phyloP scores from a whole-genome alignment of 2,329 filamentous ascomycete genomes.

The Rugonectria rugulosa region DNA sequence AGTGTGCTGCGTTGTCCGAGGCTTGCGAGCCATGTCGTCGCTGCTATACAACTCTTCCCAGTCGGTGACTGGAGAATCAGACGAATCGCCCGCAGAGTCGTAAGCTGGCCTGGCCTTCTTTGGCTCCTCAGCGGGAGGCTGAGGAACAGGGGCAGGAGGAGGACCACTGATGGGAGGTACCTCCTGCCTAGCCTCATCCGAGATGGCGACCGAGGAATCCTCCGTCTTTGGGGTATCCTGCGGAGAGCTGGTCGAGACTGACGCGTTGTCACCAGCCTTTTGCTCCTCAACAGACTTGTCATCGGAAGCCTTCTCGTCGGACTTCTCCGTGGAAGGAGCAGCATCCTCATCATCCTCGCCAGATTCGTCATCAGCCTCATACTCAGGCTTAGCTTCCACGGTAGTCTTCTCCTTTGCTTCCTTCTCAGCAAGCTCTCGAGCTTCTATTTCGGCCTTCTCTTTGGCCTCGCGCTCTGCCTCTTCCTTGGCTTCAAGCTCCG shows the following conservation, averaged over 20 bases:
- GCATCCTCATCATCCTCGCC: constrained; percentile 33
- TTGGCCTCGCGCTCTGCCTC: constrained; percentile 30
- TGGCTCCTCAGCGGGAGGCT: constrained; percentile 24
- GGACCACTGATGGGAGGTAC: constrained; percentile 41
- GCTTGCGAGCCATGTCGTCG: constrained; percentile 64
- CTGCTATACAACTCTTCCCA: constrained; percentile 67
- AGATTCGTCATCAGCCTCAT: constrained; percentile 21
- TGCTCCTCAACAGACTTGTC: constrained; percentile 22
- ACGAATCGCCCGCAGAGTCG: constrained; percentile 62
- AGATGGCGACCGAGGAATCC: constrained; percentile 32
- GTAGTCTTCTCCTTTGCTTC: neutral
- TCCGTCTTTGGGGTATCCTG: constrained; percentile 44
- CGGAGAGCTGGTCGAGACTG: constrained; percentile 43
- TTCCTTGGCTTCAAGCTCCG: constrained; percentile 28
- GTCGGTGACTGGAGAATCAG: constrained; percentile 66
- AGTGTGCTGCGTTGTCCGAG: constrained; percentile 49
- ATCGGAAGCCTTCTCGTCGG: constrained; percentile 17
- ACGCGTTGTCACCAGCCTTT: constrained; percentile 34
- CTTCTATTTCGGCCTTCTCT: constrained; percentile 21
- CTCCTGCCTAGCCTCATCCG: constrained; percentile 43
- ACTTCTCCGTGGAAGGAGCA: constrained; percentile 20
- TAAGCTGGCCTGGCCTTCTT: constrained; percentile 41
- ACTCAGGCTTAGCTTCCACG: neutral
- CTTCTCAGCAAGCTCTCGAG: constrained; percentile 17
- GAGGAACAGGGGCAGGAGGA: constrained; percentile 18